phyloP scores from a whole-genome alignment of 768 basidiomycete species.

The Suillus placidus region DNA sequence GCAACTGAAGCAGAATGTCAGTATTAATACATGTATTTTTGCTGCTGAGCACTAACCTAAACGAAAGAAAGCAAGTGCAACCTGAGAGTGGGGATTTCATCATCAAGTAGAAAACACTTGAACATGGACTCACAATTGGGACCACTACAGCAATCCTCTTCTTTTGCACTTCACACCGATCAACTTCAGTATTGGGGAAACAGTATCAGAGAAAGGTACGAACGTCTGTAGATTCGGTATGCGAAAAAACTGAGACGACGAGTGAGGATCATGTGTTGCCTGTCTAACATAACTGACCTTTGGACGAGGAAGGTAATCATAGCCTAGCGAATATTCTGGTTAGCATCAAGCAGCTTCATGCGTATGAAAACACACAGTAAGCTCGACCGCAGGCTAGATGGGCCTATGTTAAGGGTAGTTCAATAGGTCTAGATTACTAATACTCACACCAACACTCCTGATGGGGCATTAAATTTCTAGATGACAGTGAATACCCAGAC shows the following conservation, averaged over 20 bases:
- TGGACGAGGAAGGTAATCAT: slow-evolving; percentile 28
- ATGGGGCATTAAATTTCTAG: not conserved
- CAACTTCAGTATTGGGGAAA: not conserved
- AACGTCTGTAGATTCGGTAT: slow-evolving; percentile 29
- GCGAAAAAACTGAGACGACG: slow-evolving; percentile 22
- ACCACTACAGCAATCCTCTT: slow-evolving; percentile 15
- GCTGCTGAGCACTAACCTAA: slow-evolving; percentile 15
- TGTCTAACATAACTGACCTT: slow-evolving; percentile 13
- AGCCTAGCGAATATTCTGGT: slow-evolving; percentile 24
- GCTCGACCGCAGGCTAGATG: slow-evolving; percentile 21
- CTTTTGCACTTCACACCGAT: slow-evolving; percentile 15
- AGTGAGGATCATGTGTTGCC: not conserved
- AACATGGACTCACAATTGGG: slow-evolving; percentile 16
- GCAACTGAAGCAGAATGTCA: slow-evolving; percentile 12
- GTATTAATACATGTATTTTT: not conserved
- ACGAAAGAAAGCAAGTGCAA: slow-evolving; percentile 19
- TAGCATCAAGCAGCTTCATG: not conserved
- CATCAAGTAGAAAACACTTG: not conserved
- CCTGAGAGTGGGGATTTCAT: slow-evolving; percentile 10
- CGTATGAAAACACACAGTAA: slow-evolving; percentile 19
- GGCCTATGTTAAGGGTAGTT: not conserved
- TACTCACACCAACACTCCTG: slow-evolving; percentile 30
- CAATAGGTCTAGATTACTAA: not conserved
- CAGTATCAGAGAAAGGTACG: slow-evolving; percentile 11
- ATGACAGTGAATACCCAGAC: not conserved